These are phyloP conservation scores for Maudiozyma humilis DNA, from an alignment of 1,139 yeast species.

Conservation along the genomic window DNA sequence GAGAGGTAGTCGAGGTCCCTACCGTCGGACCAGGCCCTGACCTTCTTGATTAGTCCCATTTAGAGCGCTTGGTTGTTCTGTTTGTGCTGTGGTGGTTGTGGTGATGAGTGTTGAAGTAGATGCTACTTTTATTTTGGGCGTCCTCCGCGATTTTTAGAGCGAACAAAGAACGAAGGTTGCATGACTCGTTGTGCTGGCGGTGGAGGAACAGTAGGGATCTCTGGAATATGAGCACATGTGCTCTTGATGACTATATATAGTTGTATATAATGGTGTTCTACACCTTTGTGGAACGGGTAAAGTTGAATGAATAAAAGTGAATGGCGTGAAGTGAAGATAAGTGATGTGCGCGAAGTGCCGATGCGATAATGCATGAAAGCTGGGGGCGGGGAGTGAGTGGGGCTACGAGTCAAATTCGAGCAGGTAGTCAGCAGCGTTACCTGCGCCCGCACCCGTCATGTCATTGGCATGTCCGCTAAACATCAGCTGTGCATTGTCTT, in stretches of 20 bases:
- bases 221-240: too few relatives aligned
- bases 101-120: background rate
- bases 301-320: too few relatives aligned
- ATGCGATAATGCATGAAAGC: too few relatives aligned
- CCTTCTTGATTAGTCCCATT: constrained; percentile 30
- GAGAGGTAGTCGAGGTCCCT: constrained; percentile 29
- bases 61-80: background rate
- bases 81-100: background rate
- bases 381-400: background rate
- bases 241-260: background rate
- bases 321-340: background rate
- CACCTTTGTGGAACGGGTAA: background rate
- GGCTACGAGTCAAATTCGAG: constrained; percentile 23
- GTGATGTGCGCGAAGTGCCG: too few relatives aligned
- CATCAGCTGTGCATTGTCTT: constrained; percentile 28
- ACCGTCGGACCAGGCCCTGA: constrained; percentile 28
- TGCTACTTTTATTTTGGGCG: background rate
- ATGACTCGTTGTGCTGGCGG: too few relatives aligned
- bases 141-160: background rate
- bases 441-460: background rate
- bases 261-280: background rate
- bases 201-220: too few relatives aligned
- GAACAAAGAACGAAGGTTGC: too few relatives aligned
- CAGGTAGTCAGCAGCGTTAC: constrained; percentile 24
- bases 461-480: constrained; percentile 11